A percentile compares a stretch with the other conserved stretches of the same genome.
phyloP scores from a whole-genome alignment of 2,329 filamentous ascomycete genomes.

The Monosporascus cannonballus region DNA sequence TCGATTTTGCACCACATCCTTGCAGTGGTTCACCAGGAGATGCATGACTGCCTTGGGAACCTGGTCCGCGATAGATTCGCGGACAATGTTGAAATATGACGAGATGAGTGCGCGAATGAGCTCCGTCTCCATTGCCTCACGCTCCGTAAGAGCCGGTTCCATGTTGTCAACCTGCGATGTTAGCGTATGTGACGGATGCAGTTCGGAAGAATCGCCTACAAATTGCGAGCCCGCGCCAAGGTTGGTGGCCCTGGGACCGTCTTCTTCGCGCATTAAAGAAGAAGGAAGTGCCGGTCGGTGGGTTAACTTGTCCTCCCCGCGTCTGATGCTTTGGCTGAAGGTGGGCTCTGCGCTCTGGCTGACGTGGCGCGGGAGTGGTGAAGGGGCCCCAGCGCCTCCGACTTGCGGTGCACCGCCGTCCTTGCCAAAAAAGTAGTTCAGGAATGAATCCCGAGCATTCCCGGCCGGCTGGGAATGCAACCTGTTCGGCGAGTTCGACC shows the following conservation, averaged over 20 bases:
- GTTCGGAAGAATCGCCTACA: conserved; percentile 40
- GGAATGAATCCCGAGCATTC: conserved; percentile 77
- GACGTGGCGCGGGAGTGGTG: conserved; percentile 55
- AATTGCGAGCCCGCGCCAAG: conserved; percentile 47
- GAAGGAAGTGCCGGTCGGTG: conserved; percentile 40
- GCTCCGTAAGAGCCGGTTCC: conserved; percentile 86
- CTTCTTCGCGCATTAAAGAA: conserved; percentile 24
- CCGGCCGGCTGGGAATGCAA: conserved; percentile 55
- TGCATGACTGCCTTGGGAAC: conserved; percentile 99
- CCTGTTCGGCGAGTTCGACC: conserved; percentile 56
- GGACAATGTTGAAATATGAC: conserved; percentile 98
- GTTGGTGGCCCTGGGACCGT: conserved; percentile 29
- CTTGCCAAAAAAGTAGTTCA: conserved; percentile 99
- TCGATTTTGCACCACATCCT: conserved; percentile 95
- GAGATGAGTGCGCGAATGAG: conserved; percentile 94
- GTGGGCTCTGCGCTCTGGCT: conserved; percentile 75
- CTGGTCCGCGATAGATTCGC: conserved; percentile 96
- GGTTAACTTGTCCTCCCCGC: conserved; percentile 54
- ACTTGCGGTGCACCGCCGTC: conserved; percentile 58
- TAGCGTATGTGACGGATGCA: conserved; percentile 8
- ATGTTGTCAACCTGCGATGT: conserved; percentile 47
- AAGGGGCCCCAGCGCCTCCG: conserved; percentile 34
- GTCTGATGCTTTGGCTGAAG: conserved; percentile 76
- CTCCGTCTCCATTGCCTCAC: conserved; percentile 95
- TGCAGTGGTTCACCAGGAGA: conserved; percentile 94